These are phyloP conservation scores for Fonsecaea pugnacius DNA, from an alignment of 2,329 filamentous ascomycete genomes.

Conservation along the genomic window DNA sequence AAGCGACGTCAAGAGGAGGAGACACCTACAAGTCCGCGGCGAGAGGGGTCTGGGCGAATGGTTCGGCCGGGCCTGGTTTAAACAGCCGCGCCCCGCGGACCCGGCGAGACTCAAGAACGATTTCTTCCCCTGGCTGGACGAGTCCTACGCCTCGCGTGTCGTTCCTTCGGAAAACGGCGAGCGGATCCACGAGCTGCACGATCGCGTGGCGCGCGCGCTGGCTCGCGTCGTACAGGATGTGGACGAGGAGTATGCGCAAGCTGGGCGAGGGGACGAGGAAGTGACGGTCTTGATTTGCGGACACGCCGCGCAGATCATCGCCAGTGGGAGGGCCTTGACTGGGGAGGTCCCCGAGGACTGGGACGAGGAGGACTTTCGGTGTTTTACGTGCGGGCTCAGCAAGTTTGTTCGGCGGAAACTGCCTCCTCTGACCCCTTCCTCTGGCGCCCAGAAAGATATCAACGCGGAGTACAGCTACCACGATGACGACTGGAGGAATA, in stretches of 20 bases:
- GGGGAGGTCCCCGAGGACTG: constrained; percentile 73
- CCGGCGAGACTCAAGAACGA: constrained; percentile 65
- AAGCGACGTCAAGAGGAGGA: constrained; percentile 16
- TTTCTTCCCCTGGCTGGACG: constrained; percentile 63
- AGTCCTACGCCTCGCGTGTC: constrained; percentile 60
- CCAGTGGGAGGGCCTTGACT: constrained; percentile 79
- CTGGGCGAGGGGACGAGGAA: constrained; percentile 59
- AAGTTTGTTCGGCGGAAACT: constrained; percentile 62
- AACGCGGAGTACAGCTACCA: constrained; percentile 21
- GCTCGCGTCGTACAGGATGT: constrained; percentile 43
- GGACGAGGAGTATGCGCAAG: constrained; percentile 44
- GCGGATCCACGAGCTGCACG: constrained; percentile 76
- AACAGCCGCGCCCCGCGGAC: constrained; percentile 78
- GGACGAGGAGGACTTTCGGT: constrained; percentile 77
- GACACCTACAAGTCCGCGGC: constrained; percentile 41
- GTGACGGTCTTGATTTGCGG: constrained; percentile 78
- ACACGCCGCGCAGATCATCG: constrained; percentile 88
- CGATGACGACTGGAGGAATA: constrained; percentile 35
- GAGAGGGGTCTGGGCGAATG: constrained; percentile 70
- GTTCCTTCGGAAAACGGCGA: constrained; percentile 79
- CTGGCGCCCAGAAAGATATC: constrained; percentile 39
- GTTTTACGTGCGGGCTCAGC: constrained; percentile 81
- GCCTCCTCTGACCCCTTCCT: constrained; percentile 27
- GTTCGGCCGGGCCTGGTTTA: constrained; percentile 84
- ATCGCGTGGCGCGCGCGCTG: constrained; percentile 70